Evolutionary conservation across 441 rosid species (phyloP).

Genomic region (Daphne laureola): DNA sequence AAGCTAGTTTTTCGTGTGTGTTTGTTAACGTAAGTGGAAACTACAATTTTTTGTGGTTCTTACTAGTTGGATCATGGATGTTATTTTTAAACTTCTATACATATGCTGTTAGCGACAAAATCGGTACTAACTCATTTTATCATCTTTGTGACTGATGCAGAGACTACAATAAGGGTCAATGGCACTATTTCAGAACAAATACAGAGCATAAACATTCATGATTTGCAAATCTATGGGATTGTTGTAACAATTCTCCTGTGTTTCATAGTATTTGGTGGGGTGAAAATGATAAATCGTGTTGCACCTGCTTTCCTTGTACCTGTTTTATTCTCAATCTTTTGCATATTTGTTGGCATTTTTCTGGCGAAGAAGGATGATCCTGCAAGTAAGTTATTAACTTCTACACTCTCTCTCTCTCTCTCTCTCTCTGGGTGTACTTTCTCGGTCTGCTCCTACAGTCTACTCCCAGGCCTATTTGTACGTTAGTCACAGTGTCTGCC

Average conservation of each 20-base stretch:
- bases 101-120: background rate
- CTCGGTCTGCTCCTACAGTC: too few species aligned
- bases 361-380: slow-evolving; percentile 67
- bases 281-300: slow-evolving; percentile 97
- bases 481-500: too few species aligned
- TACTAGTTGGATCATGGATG: background rate
- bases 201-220: slow-evolving; percentile 80
- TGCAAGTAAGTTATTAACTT: slow-evolving; percentile 40
- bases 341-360: slow-evolving; percentile 83
- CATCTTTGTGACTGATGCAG: slow-evolving; percentile 37
- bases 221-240: slow-evolving; percentile 92
- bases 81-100: background rate
- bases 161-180: slow-evolving; percentile 58
- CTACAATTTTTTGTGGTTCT: background rate
- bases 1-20: background rate
- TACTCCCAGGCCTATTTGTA: too few species aligned
- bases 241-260: slow-evolving; percentile 81
- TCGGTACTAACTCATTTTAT: slow-evolving; percentile 14
- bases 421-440: background rate
- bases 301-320: slow-evolving; percentile 98
- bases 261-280: slow-evolving; percentile 99
- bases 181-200: slow-evolving; percentile 16
- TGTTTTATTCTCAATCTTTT: slow-evolving; percentile 76
- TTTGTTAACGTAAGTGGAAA: background rate
- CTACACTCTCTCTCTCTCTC: background rate